A percentile compares a stretch with the other conserved stretches of the same genome.
Conservation (phyloP, 1,284 basidiomycete genomes). For the Malassezia globosa region DNA sequence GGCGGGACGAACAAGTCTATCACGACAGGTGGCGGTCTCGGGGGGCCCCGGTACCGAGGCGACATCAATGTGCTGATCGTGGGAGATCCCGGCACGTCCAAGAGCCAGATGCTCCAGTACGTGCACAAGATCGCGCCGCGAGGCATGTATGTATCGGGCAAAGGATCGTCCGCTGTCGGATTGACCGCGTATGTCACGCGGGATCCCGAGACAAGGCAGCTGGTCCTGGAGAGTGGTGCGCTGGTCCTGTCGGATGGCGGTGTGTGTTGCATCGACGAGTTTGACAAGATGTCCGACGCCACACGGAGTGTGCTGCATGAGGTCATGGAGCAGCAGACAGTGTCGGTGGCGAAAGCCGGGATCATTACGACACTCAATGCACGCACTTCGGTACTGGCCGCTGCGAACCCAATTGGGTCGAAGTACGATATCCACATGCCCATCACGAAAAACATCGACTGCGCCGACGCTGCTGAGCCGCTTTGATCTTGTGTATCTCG, state of each 20-base stretch:
- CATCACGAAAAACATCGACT: conserved; percentile 57
- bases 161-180: conserved; percentile 95
- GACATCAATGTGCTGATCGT: conserved; percentile 96
- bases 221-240: conserved; percentile 92
- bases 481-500: conserved; percentile 94
- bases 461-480: conserved; percentile 94
- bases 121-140: conserved; percentile 97
- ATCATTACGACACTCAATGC: conserved; percentile 98
- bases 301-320: conserved; percentile 93
- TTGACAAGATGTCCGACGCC: conserved; percentile 97
- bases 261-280: conserved; percentile 98
- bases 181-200: conserved; percentile 94
- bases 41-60: conserved; percentile 87
- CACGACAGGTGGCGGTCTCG: conserved; percentile 78
- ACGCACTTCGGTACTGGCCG: conserved; percentile 87
- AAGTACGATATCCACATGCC: conserved; percentile 84
- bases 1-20: conserved; percentile 96
- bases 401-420: conserved; percentile 90
- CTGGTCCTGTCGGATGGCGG: conserved; percentile 92
- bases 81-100: conserved; percentile 94
- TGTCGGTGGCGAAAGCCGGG: conserved; percentile 97
- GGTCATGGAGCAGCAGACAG: conserved; percentile 99
- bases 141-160: conserved; percentile 73
- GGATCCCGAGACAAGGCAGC: conserved; percentile 92
- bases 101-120: conserved; percentile 79